Base-by-base conservation (phyloP, 805 yeast genomes). In the Ogataea glucozyma region DNA sequence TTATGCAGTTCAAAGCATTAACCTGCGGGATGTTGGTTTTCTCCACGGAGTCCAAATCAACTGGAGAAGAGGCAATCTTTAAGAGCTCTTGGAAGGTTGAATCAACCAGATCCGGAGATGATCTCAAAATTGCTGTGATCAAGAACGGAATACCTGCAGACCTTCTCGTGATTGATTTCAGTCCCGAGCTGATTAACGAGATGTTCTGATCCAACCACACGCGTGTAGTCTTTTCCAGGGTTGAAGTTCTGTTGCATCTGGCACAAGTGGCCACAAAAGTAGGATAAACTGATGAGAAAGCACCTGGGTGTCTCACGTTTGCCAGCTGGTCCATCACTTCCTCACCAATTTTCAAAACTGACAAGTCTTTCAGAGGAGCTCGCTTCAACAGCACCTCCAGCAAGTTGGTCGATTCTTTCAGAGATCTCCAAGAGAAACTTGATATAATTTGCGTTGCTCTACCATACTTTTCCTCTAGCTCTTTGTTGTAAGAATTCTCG, bases 71-170 rank as follows among this genome's bases (percentile, higher is more conserved):
- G 0, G 95, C 89, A 23, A 89, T 75, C 11, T 57, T 58, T 11
- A 79, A 48, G 9, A 91, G 65, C 27, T 65, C 56, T 0, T 67
- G 63, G 52, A 88, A 76, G 0, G 95, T 76, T 7, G 57, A 44
- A 4, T 64, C 60, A 33, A 85, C 61, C 18, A 82, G 58, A 23
- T 67, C 72, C n/a, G 51, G 50, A 16, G 58, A 35, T 0, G 88
- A 76, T 1, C 79, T 70, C n/a, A 90, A 67, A 13, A 88, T 76
- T 1, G 86, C 93, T 1, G 93, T 76, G 11, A 91, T 70, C 40
- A 91, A 67, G 53, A 70, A 83, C 1, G 98, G 98, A 13, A 93
- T 64, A 0, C 98, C 97, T 2, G 96, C 98, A 1, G 97, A 89
- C 50, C 98, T 72, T 59, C 98, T 75, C 0, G 96, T 85, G 39